Base-by-base conservation (phyloP, 257 asterid genomes). In the Nemophila menziesii region DNA sequence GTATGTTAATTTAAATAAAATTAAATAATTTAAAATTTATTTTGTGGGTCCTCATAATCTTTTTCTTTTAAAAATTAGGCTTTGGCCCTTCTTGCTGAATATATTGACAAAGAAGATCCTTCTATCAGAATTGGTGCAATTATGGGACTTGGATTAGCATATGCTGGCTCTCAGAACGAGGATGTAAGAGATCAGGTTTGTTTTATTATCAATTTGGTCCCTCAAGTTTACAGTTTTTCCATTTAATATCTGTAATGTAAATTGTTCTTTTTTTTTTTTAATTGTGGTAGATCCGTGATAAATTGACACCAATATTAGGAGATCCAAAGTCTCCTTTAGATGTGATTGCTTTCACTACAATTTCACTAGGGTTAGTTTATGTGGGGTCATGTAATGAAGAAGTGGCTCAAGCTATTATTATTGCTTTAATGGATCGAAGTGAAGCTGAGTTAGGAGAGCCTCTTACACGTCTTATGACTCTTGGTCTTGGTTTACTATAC, bases 141-240 rank as follows among this genome's bases (percentile, higher is more conserved):
- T 55, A 85, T 90, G 93, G 99, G 99, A 33, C 69, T 90, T 42
- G 99, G 93, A 20, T 87, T 90, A 62, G 96, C 99, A 45, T 86
- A 90, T 66, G 99, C 99, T 4, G 96, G 99, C 42, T 56, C 96
- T 39, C 94, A 79, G 67, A 71, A 78, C 50, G 93, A 70, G 50
- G 84, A 84, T 57, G 98, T 80, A 51, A 52, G 75, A 43, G 54
- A 44, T 46, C 27, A 16, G 43, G 22, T 48, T 37, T 5, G 23
- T 41, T 40, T 12, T 9, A 4, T 2, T 5, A n/a, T 8, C 7
- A 18, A 8, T 19, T 18, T 41, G 3, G 5, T 41, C 10, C 13
- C n/a, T 7, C 19, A 8, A 10, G 20, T 19, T n/a, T 5, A 41
- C 46, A 11, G 11, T 5, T 36, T 16, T 4, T 41, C 24, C 50